These are phyloP conservation scores for Plenodomus lindquistii DNA, from an alignment of 2,329 filamentous ascomycete genomes.

Conservation along the genomic window DNA sequence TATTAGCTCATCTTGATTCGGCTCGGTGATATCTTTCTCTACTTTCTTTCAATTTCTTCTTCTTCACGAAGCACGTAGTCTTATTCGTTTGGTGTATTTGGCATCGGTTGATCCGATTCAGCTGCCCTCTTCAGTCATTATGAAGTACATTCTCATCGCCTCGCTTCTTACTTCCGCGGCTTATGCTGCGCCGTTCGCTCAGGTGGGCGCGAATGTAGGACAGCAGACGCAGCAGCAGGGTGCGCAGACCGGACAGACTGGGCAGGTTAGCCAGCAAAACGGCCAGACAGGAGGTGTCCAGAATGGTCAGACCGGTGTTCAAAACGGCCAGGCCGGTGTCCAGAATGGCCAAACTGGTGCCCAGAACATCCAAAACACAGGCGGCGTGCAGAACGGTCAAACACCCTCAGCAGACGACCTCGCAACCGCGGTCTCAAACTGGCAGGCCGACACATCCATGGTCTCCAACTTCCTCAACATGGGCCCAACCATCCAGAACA, in stretches of 20 bases:
- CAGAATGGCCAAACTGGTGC: conserved; percentile 10
- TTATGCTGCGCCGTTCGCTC: conserved; percentile 37
- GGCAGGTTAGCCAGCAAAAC: too few species aligned
- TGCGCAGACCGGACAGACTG: too few species aligned
- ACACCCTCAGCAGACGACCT: conserved; percentile 34
- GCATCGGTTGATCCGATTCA: conserved; percentile 22
- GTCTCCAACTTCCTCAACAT: conserved; percentile 45
- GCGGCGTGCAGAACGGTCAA: conserved; percentile 24
- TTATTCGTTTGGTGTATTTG: conserved; percentile 2
- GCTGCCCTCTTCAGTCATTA: conserved; percentile 21
- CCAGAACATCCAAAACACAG: conserved; percentile 9
- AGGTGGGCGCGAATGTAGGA: conserved; percentile 9
- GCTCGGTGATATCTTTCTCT: conserved; percentile 16
- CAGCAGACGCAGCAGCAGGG: conserved; percentile 8
- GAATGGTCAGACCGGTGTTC: background rate
- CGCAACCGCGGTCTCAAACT: conserved; percentile 43
- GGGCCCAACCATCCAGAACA: conserved; percentile 38
- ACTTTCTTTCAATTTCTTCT: conserved; percentile 11
- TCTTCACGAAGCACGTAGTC: background rate
- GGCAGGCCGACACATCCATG: conserved; percentile 44
- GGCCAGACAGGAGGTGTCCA: conserved; percentile 1
- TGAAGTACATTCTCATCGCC: conserved; percentile 43
- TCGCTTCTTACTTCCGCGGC: conserved; percentile 38
- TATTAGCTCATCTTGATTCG: conserved; percentile 31
- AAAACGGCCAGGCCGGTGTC: conserved; percentile 8